These are phyloP conservation scores for Plasmodium vivax DNA, from an alignment of 169 alveolate species.

Conservation along the genomic window DNA sequence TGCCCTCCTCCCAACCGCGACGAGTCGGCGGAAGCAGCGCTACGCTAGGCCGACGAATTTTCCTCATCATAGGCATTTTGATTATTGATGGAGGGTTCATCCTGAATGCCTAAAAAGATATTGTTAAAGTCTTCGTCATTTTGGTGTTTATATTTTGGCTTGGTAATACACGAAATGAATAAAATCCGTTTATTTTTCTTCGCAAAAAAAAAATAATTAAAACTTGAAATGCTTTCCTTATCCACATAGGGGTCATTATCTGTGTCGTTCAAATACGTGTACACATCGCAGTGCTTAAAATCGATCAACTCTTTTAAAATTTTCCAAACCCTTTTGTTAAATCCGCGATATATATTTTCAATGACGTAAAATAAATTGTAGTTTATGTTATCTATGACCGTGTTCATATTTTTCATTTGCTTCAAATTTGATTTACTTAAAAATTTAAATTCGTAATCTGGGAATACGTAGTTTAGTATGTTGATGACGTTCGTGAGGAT, in stretches of 20 bases:
- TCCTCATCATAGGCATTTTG: slow-evolving; percentile 41
- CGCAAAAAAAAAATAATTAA: slow-evolving; percentile 83
- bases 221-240: slow-evolving; percentile 78
- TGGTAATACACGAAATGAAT: slow-evolving; percentile 81
- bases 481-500: slow-evolving; percentile 33
- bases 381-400: slow-evolving; percentile 81
- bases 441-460: slow-evolving; percentile 84
- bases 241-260: slow-evolving; percentile 84
- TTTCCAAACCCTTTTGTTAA: slow-evolving; percentile 83
- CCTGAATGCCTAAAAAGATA: slow-evolving; percentile 41
- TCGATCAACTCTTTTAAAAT: slow-evolving; percentile 82
- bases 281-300: slow-evolving; percentile 79
- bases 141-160: slow-evolving; percentile 74
- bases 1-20: background rate
- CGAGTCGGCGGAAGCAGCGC: background rate
- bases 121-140: slow-evolving; percentile 65
- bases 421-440: slow-evolving; percentile 77
- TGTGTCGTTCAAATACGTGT: slow-evolving; percentile 79
- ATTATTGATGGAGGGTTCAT: slow-evolving; percentile 35
- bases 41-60: background rate
- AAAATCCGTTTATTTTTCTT: slow-evolving; percentile 80
- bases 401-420: slow-evolving; percentile 77
- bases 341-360: slow-evolving; percentile 77
- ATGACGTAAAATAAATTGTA: slow-evolving; percentile 82
- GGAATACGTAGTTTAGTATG: slow-evolving; percentile 81